These are phyloP conservation scores for Echinosophora koreensis DNA, from an alignment of 306 rosid genomes.

Conservation along the genomic window DNA sequence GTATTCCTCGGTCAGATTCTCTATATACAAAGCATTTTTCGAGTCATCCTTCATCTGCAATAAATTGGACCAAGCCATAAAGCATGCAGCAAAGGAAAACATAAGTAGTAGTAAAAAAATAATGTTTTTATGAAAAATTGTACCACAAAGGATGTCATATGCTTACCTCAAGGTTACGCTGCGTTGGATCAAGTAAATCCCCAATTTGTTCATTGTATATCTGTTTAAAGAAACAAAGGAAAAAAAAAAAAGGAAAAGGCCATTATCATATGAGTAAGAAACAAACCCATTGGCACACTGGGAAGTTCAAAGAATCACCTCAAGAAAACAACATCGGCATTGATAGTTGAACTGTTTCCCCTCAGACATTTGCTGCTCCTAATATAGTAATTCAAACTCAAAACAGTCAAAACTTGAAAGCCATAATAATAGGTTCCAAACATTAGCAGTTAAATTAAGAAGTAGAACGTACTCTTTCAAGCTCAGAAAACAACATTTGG, in stretches of 20 bases:
- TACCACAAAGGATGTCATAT: slow-evolving; percentile 21
- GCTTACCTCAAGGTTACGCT: slow-evolving; percentile 82
- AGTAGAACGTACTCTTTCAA: slow-evolving; percentile 68
- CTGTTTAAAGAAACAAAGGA: slow-evolving; percentile 38
- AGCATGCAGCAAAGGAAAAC: background rate
- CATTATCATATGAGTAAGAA: slow-evolving; percentile 51
- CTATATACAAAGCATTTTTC: slow-evolving; percentile 71
- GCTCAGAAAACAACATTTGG: slow-evolving; percentile 84
- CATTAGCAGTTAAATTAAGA: slow-evolving; percentile 22
- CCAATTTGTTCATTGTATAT: slow-evolving; percentile 58
- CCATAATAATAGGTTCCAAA: background rate
- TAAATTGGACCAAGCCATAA: slow-evolving; percentile 38
- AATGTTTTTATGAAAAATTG: slow-evolving; percentile 32
- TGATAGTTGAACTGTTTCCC: slow-evolving; percentile 85
- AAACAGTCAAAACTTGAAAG: slow-evolving; percentile 37
- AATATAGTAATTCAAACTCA: slow-evolving; percentile 39
- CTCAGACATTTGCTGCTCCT: slow-evolving; percentile 77
- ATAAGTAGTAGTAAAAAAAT: background rate
- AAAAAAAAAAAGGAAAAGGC: slow-evolving; percentile 29
- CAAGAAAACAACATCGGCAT: slow-evolving; percentile 93
- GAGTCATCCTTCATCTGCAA: slow-evolving; percentile 83
- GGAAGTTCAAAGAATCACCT: slow-evolving; percentile 57
- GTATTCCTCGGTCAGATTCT: slow-evolving; percentile 90
- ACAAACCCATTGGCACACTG: background rate
- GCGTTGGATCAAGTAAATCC: slow-evolving; percentile 63